These are phyloP conservation scores for Stevia rebaudiana DNA, from an alignment of 140 eudicot genomes.

Conservation along the genomic window DNA sequence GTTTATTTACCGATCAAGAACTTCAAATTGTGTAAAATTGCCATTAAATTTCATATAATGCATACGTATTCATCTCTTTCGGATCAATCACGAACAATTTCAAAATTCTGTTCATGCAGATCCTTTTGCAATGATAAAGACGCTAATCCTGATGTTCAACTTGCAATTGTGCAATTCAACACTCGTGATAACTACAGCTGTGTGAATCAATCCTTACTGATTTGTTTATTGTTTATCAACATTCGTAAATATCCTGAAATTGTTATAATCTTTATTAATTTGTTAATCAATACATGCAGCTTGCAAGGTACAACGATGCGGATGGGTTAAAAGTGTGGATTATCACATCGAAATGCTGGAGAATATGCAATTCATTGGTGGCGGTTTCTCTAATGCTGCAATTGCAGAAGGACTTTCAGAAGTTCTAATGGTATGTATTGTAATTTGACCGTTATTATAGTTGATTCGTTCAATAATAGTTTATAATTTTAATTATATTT, in stretches of 20 bases:
- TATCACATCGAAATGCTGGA: slow-evolving; percentile 43
- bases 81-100: too few species aligned
- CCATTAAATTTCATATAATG: too few species aligned
- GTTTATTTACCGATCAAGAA: slow-evolving; percentile 1
- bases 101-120: not conserved
- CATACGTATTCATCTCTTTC: too few species aligned
- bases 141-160: slow-evolving; percentile 26
- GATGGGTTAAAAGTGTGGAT: slow-evolving; percentile 48
- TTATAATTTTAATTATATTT: too few species aligned
- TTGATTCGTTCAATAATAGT: too few species aligned
- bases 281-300: slow-evolving; percentile 21
- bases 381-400: slow-evolving; percentile 61
- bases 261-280: not conserved
- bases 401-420: slow-evolving; percentile 70
- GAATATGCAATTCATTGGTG: slow-evolving; percentile 40
- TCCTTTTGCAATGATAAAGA: slow-evolving; percentile 19
- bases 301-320: slow-evolving; percentile 45
- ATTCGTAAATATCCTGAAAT: not conserved
- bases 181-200: slow-evolving; percentile 52
- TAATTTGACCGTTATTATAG: not conserved
- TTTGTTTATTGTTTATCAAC: not conserved
- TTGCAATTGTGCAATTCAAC: slow-evolving; percentile 46
- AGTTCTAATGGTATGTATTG: slow-evolving; percentile 44
- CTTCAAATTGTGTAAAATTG: not conserved
- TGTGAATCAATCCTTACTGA: slow-evolving; percentile 15